A percentile compares a stretch with the other conserved stretches of the same genome.
Conservation (phyloP, 2,329 filamentous ascomycete species). For the Calonectria multiphialidica region DNA sequence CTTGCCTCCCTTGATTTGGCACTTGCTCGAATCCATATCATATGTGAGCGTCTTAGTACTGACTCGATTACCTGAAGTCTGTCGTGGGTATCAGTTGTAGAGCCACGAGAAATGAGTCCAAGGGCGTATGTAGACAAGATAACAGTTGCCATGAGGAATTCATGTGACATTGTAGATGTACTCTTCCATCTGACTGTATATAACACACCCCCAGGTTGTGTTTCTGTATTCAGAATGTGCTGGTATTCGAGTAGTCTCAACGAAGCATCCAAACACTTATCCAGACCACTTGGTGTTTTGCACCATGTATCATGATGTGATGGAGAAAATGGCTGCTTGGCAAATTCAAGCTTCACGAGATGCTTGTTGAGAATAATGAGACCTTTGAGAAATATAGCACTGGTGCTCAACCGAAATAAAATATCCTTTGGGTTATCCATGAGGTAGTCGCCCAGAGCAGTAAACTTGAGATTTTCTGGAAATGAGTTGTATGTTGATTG, state of each 20-base stretch:
- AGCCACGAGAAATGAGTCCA: neutral
- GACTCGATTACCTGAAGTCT: neutral
- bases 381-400: neutral
- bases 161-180: neutral
- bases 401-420: neutral
- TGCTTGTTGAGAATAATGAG: neutral
- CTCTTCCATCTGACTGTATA: neutral
- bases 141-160: slow-evolving; percentile 5
- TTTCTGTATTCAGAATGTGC: neutral
- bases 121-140: neutral
- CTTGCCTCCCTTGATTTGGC: neutral
- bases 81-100: too few species aligned
- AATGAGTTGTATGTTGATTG: neutral
- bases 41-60: neutral
- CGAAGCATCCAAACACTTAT: neutral
- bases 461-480: neutral
- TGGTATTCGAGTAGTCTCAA: slow-evolving; percentile 1
- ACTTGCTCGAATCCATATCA: neutral
- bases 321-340: neutral
- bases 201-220: neutral
- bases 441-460: neutral
- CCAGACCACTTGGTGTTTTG: too few species aligned
- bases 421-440: neutral
- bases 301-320: neutral
- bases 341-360: neutral